Conservation (phyloP, 306 rosid genomes). For the Astragalus glycyphyllos region DNA sequence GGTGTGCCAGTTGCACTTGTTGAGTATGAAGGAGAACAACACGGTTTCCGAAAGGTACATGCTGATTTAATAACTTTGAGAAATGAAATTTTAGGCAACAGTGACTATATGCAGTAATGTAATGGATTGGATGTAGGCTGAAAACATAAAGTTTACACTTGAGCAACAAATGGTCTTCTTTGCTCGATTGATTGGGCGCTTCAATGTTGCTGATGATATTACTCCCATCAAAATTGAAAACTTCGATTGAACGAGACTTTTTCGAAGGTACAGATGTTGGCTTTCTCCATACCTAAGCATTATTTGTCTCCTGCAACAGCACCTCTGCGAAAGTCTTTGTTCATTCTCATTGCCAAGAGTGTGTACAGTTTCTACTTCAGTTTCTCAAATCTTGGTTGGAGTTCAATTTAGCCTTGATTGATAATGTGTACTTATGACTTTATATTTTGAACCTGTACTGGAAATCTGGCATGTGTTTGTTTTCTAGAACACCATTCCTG, state of each 20-base stretch:
- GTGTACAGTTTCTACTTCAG: slow-evolving; percentile 23
- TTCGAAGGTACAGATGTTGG: slow-evolving; percentile 34
- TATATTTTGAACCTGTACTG: slow-evolving; percentile 18
- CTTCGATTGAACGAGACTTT: slow-evolving; percentile 49
- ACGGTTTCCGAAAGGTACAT: slow-evolving; percentile 90
- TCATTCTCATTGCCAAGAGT: slow-evolving; percentile 5
- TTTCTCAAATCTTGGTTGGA: slow-evolving; percentile 18
- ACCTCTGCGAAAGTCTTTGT: background rate
- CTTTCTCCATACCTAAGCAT: slow-evolving; percentile 12
- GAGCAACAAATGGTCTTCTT: slow-evolving; percentile 99
- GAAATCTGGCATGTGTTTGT: slow-evolving; percentile 11
- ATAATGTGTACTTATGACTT: background rate
- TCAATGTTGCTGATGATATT: slow-evolving; percentile 81
- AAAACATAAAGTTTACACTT: slow-evolving; percentile 87
- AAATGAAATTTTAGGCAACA: slow-evolving; percentile 18
- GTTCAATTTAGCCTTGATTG: background rate
- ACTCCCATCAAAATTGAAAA: slow-evolving; percentile 83
- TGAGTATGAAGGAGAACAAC: slow-evolving; percentile 96
- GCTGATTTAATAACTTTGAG: slow-evolving; percentile 1
- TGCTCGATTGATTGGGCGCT: slow-evolving; percentile 80
- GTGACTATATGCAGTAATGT: slow-evolving; percentile 32
- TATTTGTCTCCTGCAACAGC: background rate
- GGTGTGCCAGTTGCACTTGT: slow-evolving; percentile 93
- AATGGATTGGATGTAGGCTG: slow-evolving; percentile 68
- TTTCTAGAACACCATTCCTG: slow-evolving; percentile 5